Conservation (phyloP, 192 early-diverging fungal species). For the Anaeromyces robustus region DNA sequence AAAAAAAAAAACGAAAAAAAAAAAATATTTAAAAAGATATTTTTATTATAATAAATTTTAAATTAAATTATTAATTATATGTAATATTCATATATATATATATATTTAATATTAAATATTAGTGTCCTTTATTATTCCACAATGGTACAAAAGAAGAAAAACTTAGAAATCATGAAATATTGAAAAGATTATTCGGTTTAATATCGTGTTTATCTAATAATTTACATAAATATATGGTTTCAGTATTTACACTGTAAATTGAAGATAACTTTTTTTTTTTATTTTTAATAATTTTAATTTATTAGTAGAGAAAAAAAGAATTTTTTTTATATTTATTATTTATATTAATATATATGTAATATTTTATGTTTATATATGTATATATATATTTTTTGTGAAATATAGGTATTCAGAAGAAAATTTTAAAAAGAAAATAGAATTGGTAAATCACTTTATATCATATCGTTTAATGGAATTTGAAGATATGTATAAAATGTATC, state of each 20-base stretch:
- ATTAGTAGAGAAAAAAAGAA: too few relatives aligned
- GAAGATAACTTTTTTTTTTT: not conserved
- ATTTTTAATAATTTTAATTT: not conserved
- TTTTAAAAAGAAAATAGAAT: slow-evolving; percentile 55
- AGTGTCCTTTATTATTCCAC: slow-evolving; percentile 68
- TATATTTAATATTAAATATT: too few relatives aligned
- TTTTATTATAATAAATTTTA: too few relatives aligned
- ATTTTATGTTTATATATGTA: not conserved
- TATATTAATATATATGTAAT: too few relatives aligned
- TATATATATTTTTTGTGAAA: not conserved
- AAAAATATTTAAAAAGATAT: too few relatives aligned
- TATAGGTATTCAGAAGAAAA: slow-evolving; percentile 29
- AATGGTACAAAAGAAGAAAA: slow-evolving; percentile 61
- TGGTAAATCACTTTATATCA: slow-evolving; percentile 76
- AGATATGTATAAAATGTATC: slow-evolving; percentile 45
- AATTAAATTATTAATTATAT: too few relatives aligned
- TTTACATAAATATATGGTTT: slow-evolving; percentile 73
- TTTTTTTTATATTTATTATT: too few relatives aligned
- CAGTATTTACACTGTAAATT: slow-evolving; percentile 57
- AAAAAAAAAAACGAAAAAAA: not conserved
- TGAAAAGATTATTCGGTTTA: slow-evolving; percentile 63
- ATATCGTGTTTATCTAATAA: slow-evolving; percentile 67
- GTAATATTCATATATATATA: too few relatives aligned
- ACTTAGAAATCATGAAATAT: slow-evolving; percentile 68
- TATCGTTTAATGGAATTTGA: slow-evolving; percentile 54